Percentiles rank a stretch among this genome's conserved stretches.
These are phyloP conservation scores for Kalanchoe fedtschenkoi DNA, from an alignment of 164 flowering plant genomes.

Conservation along the genomic window DNA sequence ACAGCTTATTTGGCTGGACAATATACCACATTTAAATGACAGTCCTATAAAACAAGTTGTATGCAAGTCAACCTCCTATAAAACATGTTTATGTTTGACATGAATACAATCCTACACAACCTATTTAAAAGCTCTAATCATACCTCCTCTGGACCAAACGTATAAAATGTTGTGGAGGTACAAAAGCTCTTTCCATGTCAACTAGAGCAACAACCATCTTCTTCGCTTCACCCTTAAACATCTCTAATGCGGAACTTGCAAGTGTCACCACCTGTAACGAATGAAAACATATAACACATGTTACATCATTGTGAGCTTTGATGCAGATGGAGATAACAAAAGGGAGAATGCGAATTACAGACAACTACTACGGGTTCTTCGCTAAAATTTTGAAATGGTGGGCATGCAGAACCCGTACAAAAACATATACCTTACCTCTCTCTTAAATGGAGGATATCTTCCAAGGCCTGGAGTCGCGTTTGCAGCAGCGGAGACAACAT, in stretches of 20 bases:
- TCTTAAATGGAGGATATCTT: constrained; percentile 91
- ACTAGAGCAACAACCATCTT: constrained; percentile 97
- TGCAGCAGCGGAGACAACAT: constrained; percentile 88
- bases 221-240: constrained; percentile 78
- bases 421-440: constrained; percentile 55
- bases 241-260: constrained; percentile 85
- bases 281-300: not conserved
- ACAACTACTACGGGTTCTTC: not conserved
- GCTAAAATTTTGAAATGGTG: not conserved
- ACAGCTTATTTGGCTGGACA: too few relatives aligned
- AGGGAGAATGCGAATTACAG: not conserved
- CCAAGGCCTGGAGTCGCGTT: constrained; percentile 97
- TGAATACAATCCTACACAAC: too few relatives aligned
- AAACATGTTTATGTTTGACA: too few relatives aligned
- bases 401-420: not conserved
- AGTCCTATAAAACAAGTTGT: too few relatives aligned
- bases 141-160: constrained; percentile 97
- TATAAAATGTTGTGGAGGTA: constrained; percentile 97
- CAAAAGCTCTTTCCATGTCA: constrained; percentile 99
- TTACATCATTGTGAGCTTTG: not conserved
- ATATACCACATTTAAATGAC: too few relatives aligned
- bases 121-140: too few relatives aligned
- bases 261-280: constrained; percentile 61
- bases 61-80: too few relatives aligned
- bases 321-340: not conserved